Conservation (phyloP, 805 yeast species). For the Nakazawaea anatomiae region DNA sequence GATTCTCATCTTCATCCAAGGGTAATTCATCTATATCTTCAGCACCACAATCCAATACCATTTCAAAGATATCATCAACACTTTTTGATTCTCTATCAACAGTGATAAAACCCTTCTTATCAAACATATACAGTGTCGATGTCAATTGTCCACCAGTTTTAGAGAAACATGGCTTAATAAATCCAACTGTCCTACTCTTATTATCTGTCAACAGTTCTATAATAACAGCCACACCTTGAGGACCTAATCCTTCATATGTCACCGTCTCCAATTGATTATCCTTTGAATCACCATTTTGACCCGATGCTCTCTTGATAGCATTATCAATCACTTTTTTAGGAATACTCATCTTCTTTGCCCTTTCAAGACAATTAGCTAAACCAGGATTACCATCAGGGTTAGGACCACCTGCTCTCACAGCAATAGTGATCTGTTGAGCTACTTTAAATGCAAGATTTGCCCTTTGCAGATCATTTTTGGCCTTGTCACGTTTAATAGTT, state of each 20-base stretch:
- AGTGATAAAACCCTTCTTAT: conserved; percentile 67
- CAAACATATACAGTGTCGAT: conserved; percentile 75
- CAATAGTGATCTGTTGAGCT: conserved; percentile 67
- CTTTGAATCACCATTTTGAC: conserved; percentile 46
- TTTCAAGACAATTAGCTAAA: conserved; percentile 67
- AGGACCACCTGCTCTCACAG: conserved; percentile 67
- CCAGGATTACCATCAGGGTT: conserved; percentile 58
- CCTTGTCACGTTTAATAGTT: conserved; percentile 88
- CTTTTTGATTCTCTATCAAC: conserved; percentile 34
- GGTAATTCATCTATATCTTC: conserved; percentile 64
- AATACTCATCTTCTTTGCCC: conserved; percentile 70
- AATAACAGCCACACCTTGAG: conserved; percentile 83
- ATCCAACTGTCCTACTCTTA: conserved; percentile 73
- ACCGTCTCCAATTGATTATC: conserved; percentile 44
- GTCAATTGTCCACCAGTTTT: conserved; percentile 66
- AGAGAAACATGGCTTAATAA: conserved; percentile 68
- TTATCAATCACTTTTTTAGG: conserved; percentile 81
- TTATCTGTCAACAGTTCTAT: conserved; percentile 88
- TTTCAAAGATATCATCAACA: conserved; percentile 69
- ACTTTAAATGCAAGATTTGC: conserved; percentile 64
- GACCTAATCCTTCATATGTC: conserved; percentile 85
- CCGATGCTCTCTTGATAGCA: conserved; percentile 83
- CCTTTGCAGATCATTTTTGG: conserved; percentile 80
- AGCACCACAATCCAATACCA: conserved; percentile 70
- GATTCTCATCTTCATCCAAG: conserved; percentile 35